These are phyloP conservation scores for Ophiostoma sp. DNA, from an alignment of 2,329 filamentous ascomycete genomes.

Conservation along the genomic window DNA sequence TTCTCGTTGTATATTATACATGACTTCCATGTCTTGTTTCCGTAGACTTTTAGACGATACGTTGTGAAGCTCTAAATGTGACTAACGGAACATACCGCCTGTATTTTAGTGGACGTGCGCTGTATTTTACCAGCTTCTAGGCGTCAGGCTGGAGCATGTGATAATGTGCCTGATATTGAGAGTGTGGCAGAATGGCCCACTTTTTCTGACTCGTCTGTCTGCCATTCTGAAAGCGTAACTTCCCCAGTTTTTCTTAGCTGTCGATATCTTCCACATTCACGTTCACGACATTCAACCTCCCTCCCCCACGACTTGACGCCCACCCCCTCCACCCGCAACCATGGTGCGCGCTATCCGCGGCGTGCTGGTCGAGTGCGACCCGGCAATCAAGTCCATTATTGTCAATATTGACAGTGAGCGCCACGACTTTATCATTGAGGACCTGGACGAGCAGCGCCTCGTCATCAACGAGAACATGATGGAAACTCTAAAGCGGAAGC, in stretches of 20 bases:
- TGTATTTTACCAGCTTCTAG: neutral
- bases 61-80: too few species aligned
- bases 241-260: neutral
- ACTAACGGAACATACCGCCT: neutral
- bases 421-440: slow-evolving; percentile 73
- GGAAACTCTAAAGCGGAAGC: slow-evolving; percentile 62
- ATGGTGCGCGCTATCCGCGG: slow-evolving; percentile 39
- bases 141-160: neutral
- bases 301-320: neutral
- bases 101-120: neutral
- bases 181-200: neutral
- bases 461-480: slow-evolving; percentile 76
- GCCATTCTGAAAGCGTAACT: neutral
- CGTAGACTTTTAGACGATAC: neutral
- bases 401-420: slow-evolving; percentile 70
- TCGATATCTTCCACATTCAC: neutral
- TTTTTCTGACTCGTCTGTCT: neutral
- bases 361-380: slow-evolving; percentile 77
- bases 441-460: slow-evolving; percentile 74
- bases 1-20: neutral
- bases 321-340: slow-evolving; percentile 1
- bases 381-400: slow-evolving; percentile 85
- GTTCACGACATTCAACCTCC: neutral
- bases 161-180: neutral
- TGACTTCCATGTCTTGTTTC: neutral